Percentiles rank a stretch among this genome's conserved stretches.
Evolutionary conservation across 805 yeast species (phyloP).

Genomic region (Maudiozyma serrabonitensis): DNA sequence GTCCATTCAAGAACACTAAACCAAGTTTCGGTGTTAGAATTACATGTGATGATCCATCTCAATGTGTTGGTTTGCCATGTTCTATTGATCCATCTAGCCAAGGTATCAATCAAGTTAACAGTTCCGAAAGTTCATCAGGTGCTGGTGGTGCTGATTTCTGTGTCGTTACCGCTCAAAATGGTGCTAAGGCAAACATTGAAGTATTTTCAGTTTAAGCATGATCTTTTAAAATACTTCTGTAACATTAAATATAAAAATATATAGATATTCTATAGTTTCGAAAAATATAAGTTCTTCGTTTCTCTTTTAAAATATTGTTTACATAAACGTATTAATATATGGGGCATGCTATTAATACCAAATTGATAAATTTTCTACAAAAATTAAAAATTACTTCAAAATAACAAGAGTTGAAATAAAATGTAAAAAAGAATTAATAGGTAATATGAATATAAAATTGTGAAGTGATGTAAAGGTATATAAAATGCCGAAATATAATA

Average conservation of each 20-base stretch:
- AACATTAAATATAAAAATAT: background rate
- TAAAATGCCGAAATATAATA: no score
- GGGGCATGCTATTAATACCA: no score
- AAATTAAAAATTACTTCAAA: no score
- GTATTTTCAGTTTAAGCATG: slow-evolving; percentile 35
- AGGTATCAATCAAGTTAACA: slow-evolving; percentile 47
- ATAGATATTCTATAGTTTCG: slow-evolving; percentile 22
- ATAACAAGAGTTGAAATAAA: no score
- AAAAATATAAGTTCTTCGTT: background rate
- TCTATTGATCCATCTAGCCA: slow-evolving; percentile 63
- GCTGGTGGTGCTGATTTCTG: slow-evolving; percentile 73
- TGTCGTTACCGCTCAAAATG: slow-evolving; percentile 64
- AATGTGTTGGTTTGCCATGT: slow-evolving; percentile 73
- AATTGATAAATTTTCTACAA: no score
- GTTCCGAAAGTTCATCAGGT: slow-evolving; percentile 35
- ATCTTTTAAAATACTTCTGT: background rate
- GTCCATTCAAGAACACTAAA: slow-evolving; percentile 39
- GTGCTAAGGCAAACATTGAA: slow-evolving; percentile 60
- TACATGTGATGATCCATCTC: slow-evolving; percentile 57
- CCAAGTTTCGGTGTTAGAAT: slow-evolving; percentile 68
- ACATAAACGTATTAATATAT: no score
- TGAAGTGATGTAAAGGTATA: no score
- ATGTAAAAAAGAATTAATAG: no score
- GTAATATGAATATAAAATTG: no score
- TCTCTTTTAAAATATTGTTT: background rate